Conservation (phyloP, 208 protist genomes). For the Acanthamoeba rhysodes region DNA sequence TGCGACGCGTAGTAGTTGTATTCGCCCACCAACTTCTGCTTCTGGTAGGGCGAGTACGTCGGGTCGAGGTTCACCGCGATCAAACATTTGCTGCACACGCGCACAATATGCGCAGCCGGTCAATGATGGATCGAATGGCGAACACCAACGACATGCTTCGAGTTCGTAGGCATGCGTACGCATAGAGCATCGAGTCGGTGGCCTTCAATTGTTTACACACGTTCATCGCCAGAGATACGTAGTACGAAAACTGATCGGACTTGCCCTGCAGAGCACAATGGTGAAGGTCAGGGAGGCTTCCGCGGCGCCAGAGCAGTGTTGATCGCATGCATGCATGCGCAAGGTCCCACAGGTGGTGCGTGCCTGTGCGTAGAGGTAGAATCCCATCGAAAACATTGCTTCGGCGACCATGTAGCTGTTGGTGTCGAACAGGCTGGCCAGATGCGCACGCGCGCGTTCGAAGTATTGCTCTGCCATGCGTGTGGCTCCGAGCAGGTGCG, state of each 20-base stretch:
- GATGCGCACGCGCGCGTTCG: neutral
- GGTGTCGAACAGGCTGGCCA: neutral
- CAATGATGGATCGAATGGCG: too few species aligned
- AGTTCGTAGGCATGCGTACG: neutral
- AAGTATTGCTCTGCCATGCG: neutral
- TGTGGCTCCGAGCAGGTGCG: neutral
- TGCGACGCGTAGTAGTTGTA: neutral
- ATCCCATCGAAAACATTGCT: constrained; percentile 3
- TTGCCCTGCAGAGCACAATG: neutral
- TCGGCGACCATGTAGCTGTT: neutral
- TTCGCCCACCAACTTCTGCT: neutral
- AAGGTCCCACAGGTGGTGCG: too few species aligned
- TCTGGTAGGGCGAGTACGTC: neutral
- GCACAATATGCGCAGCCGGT: too few species aligned
- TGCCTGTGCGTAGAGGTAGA: neutral
- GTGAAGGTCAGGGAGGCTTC: too few species aligned
- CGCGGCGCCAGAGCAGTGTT: too few species aligned
- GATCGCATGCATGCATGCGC: too few species aligned
- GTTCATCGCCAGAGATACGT: constrained; percentile 21
- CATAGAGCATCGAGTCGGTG: constrained; percentile 1
- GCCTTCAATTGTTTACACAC: neutral
- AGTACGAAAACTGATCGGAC: constrained; percentile 21
- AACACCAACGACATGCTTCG: too few species aligned
- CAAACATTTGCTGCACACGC: neutral
- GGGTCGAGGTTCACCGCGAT: constrained; percentile 32